Evolutionary conservation across 2,329 filamentous ascomycete genomes (phyloP).

Genomic region (Penicillium rolfsii): DNA sequence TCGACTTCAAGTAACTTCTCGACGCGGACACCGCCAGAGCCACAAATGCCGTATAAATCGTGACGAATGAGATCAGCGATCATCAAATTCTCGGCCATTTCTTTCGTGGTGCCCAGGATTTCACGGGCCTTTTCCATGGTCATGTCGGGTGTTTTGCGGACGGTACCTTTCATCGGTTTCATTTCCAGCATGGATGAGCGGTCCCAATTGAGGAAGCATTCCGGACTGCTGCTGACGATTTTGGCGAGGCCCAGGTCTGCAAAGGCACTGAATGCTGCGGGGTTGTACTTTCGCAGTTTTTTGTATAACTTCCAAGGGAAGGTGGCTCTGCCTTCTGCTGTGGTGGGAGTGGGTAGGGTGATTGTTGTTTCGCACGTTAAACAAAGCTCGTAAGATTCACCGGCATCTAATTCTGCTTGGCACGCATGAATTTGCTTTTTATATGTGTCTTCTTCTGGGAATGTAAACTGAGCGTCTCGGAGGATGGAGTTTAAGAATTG

Average conservation of each 20-base stretch:
- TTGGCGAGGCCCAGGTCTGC: conserved; percentile 70
- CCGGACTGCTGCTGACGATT: conserved; percentile 81
- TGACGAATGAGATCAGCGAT: conserved; percentile 96
- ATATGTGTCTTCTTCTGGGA: conserved; percentile 57
- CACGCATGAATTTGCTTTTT: conserved; percentile 69
- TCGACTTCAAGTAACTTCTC: conserved; percentile 82
- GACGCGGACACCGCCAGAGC: conserved; percentile 72
- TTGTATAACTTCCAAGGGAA: conserved; percentile 73
- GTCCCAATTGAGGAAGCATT: conserved; percentile 79
- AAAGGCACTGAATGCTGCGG: conserved; percentile 84
- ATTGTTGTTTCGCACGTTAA: conserved; percentile 76
- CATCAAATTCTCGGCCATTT: conserved; percentile 96
- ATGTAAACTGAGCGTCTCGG: conserved; percentile 32
- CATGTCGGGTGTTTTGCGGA: conserved; percentile 72
- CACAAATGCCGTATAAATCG: conserved; percentile 83
- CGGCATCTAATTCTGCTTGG: conserved; percentile 71
- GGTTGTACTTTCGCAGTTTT: conserved; percentile 70
- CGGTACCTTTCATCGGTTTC: conserved; percentile 94
- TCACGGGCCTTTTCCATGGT: conserved; percentile 72
- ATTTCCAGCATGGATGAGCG: conserved; percentile 59
- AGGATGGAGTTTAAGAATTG: conserved; percentile 39
- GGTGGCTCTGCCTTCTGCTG: conserved; percentile 31
- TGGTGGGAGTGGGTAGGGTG: conserved; percentile 40
- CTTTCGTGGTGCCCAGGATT: conserved; percentile 79
- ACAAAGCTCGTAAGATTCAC: conserved; percentile 84